phyloP scores from a whole-genome alignment of 164 flowering plant genomes.

The Umbellularia californica region DNA sequence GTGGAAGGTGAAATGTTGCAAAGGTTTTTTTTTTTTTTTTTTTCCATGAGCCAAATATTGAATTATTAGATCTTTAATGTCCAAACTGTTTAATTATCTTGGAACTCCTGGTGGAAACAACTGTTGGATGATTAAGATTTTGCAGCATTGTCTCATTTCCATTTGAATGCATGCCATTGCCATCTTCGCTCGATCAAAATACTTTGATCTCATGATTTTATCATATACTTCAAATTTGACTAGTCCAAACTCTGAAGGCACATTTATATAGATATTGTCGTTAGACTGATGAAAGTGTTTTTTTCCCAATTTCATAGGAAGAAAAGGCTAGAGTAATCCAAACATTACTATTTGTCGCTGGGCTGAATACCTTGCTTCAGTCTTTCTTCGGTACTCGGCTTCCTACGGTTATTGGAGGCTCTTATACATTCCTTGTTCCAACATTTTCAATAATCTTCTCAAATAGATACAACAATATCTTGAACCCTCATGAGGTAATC shows the following conservation, averaged over 20 bases:
- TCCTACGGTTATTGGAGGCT: slow-evolving; percentile 90
- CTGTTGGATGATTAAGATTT: too few relatives aligned
- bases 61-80: too few relatives aligned
- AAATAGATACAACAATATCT: slow-evolving; percentile 55
- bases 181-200: neutral
- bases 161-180: neutral
- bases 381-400: slow-evolving; percentile 76
- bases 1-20: neutral
- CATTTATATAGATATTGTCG: neutral
- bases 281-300: too few relatives aligned
- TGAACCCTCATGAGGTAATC: slow-evolving; percentile 61
- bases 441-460: slow-evolving; percentile 86
- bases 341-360: slow-evolving; percentile 90
- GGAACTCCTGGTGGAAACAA: too few relatives aligned
- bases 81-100: too few relatives aligned
- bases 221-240: neutral
- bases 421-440: slow-evolving; percentile 80
- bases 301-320: slow-evolving; percentile 33
- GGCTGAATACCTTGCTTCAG: slow-evolving; percentile 80
- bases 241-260: neutral
- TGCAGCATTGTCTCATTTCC: too few relatives aligned
- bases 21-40: neutral
- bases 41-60: neutral
- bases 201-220: neutral
- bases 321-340: slow-evolving; percentile 93